phyloP scores from a whole-genome alignment of 345 rosid species.

The Clarkia xantiana region DNA sequence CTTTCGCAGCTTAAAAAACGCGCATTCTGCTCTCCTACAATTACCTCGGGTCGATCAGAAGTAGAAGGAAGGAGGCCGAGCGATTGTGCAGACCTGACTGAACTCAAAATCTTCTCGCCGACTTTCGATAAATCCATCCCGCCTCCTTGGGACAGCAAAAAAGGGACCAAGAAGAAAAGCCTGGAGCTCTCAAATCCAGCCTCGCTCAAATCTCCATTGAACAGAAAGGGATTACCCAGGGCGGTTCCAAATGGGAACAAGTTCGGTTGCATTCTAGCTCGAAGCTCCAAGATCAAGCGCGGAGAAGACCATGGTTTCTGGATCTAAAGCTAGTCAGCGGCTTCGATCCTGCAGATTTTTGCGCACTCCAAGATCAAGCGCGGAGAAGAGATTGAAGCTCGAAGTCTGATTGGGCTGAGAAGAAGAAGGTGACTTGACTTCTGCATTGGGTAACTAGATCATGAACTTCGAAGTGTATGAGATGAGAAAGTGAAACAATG shows the following conservation, averaged over 20 bases:
- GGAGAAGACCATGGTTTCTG: too few relatives aligned
- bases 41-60: constrained; percentile 87
- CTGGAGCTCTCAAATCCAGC: constrained; percentile 70
- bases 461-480: too few relatives aligned
- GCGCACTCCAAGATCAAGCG: too few relatives aligned
- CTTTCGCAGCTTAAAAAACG: too few relatives aligned
- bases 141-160: constrained; percentile 62
- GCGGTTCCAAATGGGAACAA: constrained; percentile 50
- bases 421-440: too few relatives aligned
- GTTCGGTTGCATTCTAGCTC: constrained; percentile 70
- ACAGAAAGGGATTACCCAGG: constrained; percentile 47
- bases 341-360: too few relatives aligned
- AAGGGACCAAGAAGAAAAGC: constrained; percentile 71
- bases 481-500: too few relatives aligned
- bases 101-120: constrained; percentile 81
- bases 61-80: constrained; percentile 69
- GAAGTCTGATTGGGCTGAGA: too few relatives aligned
- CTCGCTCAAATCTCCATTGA: constrained; percentile 56
- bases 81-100: constrained; percentile 86
- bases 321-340: too few relatives aligned
- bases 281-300: constrained; percentile 13
- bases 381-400: too few relatives aligned
- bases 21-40: not conserved
- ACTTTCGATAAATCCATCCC: constrained; percentile 91
- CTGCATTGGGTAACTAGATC: too few relatives aligned